A percentile compares a stretch with the other conserved stretches of the same genome.
These are phyloP conservation scores for Fusarium tupiense DNA, from an alignment of 2,329 filamentous ascomycete genomes.

Conservation along the genomic window DNA sequence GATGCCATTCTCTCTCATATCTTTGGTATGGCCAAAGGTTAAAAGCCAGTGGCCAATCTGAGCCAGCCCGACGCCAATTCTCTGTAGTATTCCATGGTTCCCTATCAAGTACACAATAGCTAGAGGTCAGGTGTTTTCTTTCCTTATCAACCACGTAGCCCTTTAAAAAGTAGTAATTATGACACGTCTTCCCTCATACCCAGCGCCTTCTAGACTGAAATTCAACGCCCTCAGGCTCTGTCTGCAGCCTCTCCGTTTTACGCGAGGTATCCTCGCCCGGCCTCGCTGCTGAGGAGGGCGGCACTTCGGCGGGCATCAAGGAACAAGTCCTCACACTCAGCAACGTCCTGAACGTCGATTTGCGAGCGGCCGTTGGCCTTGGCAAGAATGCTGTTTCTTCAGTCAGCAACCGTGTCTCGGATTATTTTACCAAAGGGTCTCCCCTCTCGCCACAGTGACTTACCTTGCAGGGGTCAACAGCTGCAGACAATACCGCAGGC, in stretches of 20 bases:
- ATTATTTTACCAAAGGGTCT: constrained; percentile 24
- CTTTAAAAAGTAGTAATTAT: constrained; percentile 43
- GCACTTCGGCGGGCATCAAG: constrained; percentile 84
- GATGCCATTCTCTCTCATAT: constrained; percentile 22
- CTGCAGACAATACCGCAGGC: constrained; percentile 91
- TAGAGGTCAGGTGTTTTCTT: constrained; percentile 36
- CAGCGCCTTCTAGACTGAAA: constrained; percentile 35
- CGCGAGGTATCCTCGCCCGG: constrained; percentile 71
- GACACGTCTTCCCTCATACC: constrained; percentile 39
- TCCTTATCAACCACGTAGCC: constrained; percentile 32
- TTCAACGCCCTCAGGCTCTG: constrained; percentile 3
- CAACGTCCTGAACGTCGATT: constrained; percentile 80
- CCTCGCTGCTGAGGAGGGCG: constrained; percentile 70
- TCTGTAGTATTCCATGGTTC: constrained; percentile 38
- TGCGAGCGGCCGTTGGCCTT: constrained; percentile 81
- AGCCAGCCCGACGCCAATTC: constrained; percentile 43
- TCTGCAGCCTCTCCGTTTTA: constrained; percentile 49
- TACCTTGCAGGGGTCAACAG: constrained; percentile 85
- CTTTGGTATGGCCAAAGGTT: constrained; percentile 16
- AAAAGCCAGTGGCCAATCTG: constrained; percentile 20
- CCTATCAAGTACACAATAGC: constrained; percentile 42
- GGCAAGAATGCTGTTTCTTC: constrained; percentile 76
- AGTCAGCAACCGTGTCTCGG: constrained; percentile 48
- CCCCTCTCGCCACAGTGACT: constrained; percentile 41
- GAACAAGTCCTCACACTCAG: constrained; percentile 85